A percentile compares a stretch with the other conserved stretches of the same genome.
Conservation (phyloP, 768 basidiomycete species). For the Clitopilus passeckerianus region DNA sequence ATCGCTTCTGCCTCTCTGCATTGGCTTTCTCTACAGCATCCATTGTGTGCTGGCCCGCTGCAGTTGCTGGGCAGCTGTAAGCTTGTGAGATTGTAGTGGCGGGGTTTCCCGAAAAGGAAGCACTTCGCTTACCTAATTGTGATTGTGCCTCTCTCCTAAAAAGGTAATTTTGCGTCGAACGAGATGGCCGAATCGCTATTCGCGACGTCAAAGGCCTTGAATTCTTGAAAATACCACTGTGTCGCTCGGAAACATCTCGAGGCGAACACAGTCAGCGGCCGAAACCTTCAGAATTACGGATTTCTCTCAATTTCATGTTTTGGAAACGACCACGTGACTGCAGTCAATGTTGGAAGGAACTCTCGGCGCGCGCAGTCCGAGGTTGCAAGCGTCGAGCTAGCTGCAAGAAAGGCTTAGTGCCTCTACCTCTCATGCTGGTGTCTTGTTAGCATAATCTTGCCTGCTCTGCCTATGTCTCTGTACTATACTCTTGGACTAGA, state of each 20-base stretch:
- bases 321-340: not conserved
- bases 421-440: not conserved
- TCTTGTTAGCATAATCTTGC: not conserved
- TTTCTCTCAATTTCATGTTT: not conserved
- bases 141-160: not conserved
- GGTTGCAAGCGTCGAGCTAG: not conserved
- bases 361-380: not conserved
- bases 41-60: slow-evolving; percentile 34
- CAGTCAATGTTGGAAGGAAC: not conserved
- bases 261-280: too few relatives aligned
- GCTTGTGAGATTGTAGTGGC: not conserved
- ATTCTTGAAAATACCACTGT: too few relatives aligned
- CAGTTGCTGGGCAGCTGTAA: not conserved
- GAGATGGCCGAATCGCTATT: not conserved
- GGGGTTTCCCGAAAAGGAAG: not conserved
- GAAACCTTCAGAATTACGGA: not conserved
- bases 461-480: slow-evolving; percentile 7
- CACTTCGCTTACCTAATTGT: not conserved
- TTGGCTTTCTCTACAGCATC: slow-evolving; percentile 83
- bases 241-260: too few relatives aligned
- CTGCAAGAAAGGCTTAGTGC: not conserved
- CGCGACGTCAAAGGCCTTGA: too few relatives aligned
- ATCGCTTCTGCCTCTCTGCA: slow-evolving; percentile 62
- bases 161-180: not conserved
- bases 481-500: slow-evolving; percentile 44